These are phyloP conservation scores for Ogataea thermomethanolica DNA, from an alignment of 805 yeast species.

Conservation along the genomic window DNA sequence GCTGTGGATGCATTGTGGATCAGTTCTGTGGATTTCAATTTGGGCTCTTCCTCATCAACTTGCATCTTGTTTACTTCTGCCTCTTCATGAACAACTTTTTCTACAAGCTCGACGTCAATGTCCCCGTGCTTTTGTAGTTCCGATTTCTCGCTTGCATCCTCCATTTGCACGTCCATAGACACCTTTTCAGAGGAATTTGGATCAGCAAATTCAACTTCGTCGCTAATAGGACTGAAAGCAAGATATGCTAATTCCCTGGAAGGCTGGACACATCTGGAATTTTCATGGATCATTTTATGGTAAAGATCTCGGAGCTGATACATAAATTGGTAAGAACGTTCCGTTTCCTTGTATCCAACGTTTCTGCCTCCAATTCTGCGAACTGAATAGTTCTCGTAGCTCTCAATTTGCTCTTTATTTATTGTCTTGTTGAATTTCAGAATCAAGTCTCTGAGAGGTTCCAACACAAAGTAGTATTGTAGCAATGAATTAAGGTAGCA, in stretches of 20 bases:
- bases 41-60: neutral
- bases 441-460: conserved; percentile 70
- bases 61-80: neutral
- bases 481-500: conserved; percentile 88
- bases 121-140: conserved; percentile 2
- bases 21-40: conserved; percentile 10
- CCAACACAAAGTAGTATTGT: conserved; percentile 84
- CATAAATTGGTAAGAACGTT: conserved; percentile 78
- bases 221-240: conserved; percentile 73
- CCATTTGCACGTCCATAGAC: neutral
- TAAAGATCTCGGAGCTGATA: conserved; percentile 69
- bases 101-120: conserved; percentile 2
- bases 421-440: conserved; percentile 47
- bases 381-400: conserved; percentile 32
- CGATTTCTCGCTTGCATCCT: neutral
- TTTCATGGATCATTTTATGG: conserved; percentile 60
- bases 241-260: conserved; percentile 80
- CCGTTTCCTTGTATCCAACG: conserved; percentile 74
- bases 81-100: neutral
- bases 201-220: conserved; percentile 55
- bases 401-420: conserved; percentile 26
- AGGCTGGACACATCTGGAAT: conserved; percentile 69
- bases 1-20: conserved; percentile 30
- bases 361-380: conserved; percentile 86
- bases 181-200: conserved; percentile 1